Evolutionary conservation across 345 rosid genomes (phyloP), one percentile per base, ranked within the genome.

Genomic region (Mallotus nudiflorus): DNA sequence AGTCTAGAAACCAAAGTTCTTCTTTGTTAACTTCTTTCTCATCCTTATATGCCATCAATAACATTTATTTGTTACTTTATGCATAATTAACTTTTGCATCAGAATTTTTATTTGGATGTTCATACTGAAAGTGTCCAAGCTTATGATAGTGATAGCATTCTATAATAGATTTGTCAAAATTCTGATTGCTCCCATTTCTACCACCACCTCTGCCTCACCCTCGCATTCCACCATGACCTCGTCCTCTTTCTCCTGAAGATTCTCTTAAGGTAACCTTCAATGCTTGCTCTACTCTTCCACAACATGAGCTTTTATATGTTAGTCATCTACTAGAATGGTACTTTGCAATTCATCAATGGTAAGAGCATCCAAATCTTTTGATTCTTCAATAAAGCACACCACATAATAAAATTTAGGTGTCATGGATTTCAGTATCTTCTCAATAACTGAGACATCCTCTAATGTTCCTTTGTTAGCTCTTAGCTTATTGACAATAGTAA

Each of bases 221-320:
- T 42, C 72, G 14, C 16, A 11, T 42, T 28, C n/a, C 18, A 20
- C 54, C 42, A 56, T 37, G 28, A 27, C 72, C 72, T 24, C 72
- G 27, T 55, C 53, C 65, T 56, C 65, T 56, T 15, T 25, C n/a
- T 44, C 40, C 25, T n/a, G 24, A 50, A 50, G 54, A 5, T 15
- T 55, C 27, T 57, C 65, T 50, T 33, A 33, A 46, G 35, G 15
- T 8, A 6, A 68, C 71, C 22, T 37, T 68, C 50, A 69, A 69
- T 9, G 19, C 65, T 9, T 69, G 37, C 37, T 33, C 37, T 33
- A 28, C 40, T 68, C 72, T 18, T 69, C 72, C 18, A 9, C 8
- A 50, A 50, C 10, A 1, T 56, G 65, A 28, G 28, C 42, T 10
- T 56, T 51, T 6, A 33, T 33, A 33, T 53, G 56, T 69, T 48